Evolutionary conservation across 805 yeast species (phyloP).

Genomic region (Kazachstania psychrophila): DNA sequence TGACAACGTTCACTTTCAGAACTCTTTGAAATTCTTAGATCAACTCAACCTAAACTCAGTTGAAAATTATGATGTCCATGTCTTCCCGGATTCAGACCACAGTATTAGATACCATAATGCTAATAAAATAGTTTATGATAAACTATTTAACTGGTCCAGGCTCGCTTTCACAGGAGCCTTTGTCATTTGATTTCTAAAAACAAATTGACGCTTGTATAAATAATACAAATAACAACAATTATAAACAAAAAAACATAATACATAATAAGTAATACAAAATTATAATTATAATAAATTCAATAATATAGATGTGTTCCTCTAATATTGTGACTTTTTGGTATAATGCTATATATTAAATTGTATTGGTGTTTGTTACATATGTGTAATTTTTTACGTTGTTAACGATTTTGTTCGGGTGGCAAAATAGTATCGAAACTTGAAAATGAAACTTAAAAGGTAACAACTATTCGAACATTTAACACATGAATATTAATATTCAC

Average conservation of each 20-base stretch:
- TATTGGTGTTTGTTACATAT: too few species aligned
- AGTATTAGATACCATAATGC: slow-evolving; percentile 66
- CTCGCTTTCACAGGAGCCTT: slow-evolving; percentile 45
- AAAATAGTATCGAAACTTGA: slow-evolving; percentile 1
- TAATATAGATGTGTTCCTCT: too few species aligned
- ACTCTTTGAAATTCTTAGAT: slow-evolving; percentile 71
- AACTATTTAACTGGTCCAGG: slow-evolving; percentile 53
- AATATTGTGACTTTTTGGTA: too few species aligned
- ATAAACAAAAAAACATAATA: too few species aligned
- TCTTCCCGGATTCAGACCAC: slow-evolving; percentile 79
- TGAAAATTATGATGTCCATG: slow-evolving; percentile 75
- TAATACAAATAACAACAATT: too few species aligned
- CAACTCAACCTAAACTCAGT: slow-evolving; percentile 57
- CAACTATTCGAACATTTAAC: too few species aligned
- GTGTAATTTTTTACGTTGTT: background rate
- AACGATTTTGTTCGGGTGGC: slow-evolving; percentile 3
- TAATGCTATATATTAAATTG: background rate
- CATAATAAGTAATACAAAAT: too few species aligned
- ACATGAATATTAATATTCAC: too few species aligned
- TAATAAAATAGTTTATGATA: slow-evolving; percentile 57
- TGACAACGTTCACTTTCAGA: slow-evolving; percentile 94
- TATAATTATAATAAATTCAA: too few species aligned
- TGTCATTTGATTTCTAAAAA: background rate
- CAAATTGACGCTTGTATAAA: too few species aligned
- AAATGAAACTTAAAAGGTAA: background rate